Evolutionary conservation across 108 stramenopile genomes (phyloP).

Genomic region (Pseudonitzschia delicatissima): DNA sequence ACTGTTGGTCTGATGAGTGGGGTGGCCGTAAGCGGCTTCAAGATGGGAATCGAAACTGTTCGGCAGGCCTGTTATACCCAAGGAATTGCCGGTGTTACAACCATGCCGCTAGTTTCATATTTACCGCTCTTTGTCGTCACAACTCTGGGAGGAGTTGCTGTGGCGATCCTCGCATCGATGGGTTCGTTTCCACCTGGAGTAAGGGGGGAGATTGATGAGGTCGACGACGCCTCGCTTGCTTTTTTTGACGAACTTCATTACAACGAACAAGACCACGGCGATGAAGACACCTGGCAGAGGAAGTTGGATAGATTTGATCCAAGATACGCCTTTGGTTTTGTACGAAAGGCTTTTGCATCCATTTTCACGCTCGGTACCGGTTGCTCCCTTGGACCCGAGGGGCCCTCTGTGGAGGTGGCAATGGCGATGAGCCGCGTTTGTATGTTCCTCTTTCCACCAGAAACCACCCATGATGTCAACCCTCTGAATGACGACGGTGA

Average conservation of each 20-base stretch:
- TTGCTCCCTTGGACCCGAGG: conserved; percentile 86
- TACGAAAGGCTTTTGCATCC: conserved; percentile 74
- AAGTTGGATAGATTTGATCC: conserved; percentile 23
- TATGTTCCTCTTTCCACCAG: conserved; percentile 32
- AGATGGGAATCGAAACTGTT: conserved; percentile 61
- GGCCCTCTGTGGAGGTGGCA: conserved; percentile 84
- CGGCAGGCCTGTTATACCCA: conserved; percentile 27
- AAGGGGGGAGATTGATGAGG: conserved; percentile 62
- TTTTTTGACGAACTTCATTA: conserved; percentile 14
- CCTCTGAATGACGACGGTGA: not conserved
- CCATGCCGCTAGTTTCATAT: not conserved
- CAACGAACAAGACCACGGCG: conserved; percentile 3
- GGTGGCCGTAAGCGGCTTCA: conserved; percentile 61
- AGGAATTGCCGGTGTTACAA: not conserved
- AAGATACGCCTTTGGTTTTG: conserved; percentile 39
- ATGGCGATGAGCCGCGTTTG: conserved; percentile 59
- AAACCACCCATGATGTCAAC: not conserved
- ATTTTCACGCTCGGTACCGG: conserved; percentile 88
- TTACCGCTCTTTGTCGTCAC: conserved; percentile 42
- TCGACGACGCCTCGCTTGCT: conserved; percentile 45
- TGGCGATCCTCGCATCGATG: conserved; percentile 38
- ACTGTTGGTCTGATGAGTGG: conserved; percentile 66
- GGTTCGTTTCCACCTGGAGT: conserved; percentile 70
- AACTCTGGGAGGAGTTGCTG: conserved; percentile 60
- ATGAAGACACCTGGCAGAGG: conserved; percentile 18